Conservation (phyloP, 257 asterid genomes). For the Capsicum pubescens region DNA sequence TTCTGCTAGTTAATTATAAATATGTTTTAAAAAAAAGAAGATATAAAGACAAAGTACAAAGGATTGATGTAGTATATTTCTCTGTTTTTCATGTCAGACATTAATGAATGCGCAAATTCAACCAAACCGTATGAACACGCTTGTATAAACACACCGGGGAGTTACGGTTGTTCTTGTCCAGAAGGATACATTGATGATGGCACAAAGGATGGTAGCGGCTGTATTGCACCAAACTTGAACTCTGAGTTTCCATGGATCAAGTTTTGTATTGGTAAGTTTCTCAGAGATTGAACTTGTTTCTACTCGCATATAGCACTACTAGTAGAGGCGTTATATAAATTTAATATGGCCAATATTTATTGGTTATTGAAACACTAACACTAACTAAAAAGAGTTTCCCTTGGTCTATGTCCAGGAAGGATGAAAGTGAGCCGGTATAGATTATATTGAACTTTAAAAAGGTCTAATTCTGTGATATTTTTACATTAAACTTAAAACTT, state of each 20-base stretch:
- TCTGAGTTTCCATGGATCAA: constrained; percentile 56
- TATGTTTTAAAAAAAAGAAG: background rate
- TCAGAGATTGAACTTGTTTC: background rate
- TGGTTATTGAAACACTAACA: no score
- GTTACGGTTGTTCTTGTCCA: constrained; percentile 60
- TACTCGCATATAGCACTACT: background rate
- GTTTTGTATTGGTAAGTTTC: constrained; percentile 44
- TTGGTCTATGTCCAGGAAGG: no score
- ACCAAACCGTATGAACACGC: constrained; percentile 36
- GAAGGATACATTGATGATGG: constrained; percentile 60
- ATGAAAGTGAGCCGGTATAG: no score
- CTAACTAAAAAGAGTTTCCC: background rate
- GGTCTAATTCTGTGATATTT: background rate
- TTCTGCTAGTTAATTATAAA: background rate
- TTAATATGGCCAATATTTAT: no score
- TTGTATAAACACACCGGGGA: constrained; percentile 48
- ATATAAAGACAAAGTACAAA: background rate
- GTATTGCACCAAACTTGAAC: constrained; percentile 38
- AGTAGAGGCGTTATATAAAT: no score
- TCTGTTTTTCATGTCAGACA: constrained; percentile 41
- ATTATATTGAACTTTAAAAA: background rate
- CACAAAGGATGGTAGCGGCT: constrained; percentile 46
- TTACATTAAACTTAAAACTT: background rate
- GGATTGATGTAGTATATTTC: background rate
- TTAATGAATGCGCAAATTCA: constrained; percentile 48